Percentiles rank a stretch among this genome's conserved stretches.
phyloP scores from a whole-genome alignment of 495 filamentous ascomycete genomes.

The Trichoderma gamsii region DNA sequence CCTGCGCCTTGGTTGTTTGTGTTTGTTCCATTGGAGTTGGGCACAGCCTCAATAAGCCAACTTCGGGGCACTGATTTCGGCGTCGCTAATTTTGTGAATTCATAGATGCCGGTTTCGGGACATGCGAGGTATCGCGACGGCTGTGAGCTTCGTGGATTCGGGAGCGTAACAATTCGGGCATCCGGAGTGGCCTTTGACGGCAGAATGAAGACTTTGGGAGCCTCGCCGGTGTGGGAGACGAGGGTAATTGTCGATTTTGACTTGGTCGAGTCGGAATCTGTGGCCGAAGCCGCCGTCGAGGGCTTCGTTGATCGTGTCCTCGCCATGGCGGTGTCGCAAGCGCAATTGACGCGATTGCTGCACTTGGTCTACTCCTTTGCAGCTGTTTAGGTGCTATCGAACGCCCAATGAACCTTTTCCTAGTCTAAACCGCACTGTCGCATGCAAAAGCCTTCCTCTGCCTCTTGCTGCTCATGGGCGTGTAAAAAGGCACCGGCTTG shows the following conservation, averaged over 20 bases:
- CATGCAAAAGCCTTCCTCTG: no score
- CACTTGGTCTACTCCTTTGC: not conserved
- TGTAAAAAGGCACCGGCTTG: not conserved
- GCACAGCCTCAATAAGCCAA: conserved; percentile 54
- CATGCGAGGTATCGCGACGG: conserved; percentile 74
- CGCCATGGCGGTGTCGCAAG: conserved; percentile 21
- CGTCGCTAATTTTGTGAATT: conserved; percentile 73
- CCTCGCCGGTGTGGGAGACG: conserved; percentile 31
- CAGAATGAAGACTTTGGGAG: conserved; percentile 72
- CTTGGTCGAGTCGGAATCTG: conserved; percentile 19
- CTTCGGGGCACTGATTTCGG: conserved; percentile 56
- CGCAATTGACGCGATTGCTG: no score
- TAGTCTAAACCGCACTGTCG: no score
- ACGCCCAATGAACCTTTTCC: no score
- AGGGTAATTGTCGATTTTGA: conserved; percentile 33
- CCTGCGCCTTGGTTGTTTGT: conserved; percentile 8
- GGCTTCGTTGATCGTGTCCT: conserved; percentile 26
- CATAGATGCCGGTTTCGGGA: conserved; percentile 72
- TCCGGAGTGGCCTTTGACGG: conserved; percentile 58
- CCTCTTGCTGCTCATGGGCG: not conserved
- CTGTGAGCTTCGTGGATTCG: conserved; percentile 64
- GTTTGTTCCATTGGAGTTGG: not conserved
- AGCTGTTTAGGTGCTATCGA: no score
- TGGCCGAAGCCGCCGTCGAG: conserved; percentile 24
- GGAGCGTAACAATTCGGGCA: conserved; percentile 66